Evolutionary conservation across 2,329 filamentous ascomycete species (phyloP).

Genomic region (Cryphonectria japonica): DNA sequence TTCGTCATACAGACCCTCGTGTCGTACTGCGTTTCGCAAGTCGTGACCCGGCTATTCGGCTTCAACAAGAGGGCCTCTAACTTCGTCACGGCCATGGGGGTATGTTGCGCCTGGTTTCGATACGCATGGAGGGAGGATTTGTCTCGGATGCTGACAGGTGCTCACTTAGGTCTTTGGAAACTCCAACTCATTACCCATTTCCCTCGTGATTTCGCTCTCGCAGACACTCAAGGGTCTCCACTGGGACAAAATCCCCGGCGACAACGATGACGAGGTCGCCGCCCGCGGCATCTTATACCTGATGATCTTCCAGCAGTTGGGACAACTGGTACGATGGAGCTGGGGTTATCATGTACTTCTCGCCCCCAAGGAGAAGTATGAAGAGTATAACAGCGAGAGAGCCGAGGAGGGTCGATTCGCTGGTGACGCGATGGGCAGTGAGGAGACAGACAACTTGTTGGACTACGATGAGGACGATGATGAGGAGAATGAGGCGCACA

Average conservation of each 20-base stretch:
- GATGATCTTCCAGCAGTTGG: slow-evolving; percentile 95
- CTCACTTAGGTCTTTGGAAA: slow-evolving; percentile 80
- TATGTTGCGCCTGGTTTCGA: slow-evolving; percentile 29
- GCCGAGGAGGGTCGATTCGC: slow-evolving; percentile 65
- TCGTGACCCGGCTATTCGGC: slow-evolving; percentile 74
- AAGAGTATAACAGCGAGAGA: slow-evolving; percentile 61
- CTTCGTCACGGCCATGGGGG: slow-evolving; percentile 95
- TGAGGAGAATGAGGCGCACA: slow-evolving; percentile 42
- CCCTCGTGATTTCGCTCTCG: slow-evolving; percentile 89
- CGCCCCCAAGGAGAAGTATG: slow-evolving; percentile 78
- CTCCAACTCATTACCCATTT: slow-evolving; percentile 96
- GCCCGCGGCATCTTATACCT: slow-evolving; percentile 94
- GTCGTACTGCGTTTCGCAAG: slow-evolving; percentile 76
- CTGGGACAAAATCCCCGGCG: slow-evolving; percentile 87
- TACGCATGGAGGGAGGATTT: neutral
- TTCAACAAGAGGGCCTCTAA: slow-evolving; percentile 87
- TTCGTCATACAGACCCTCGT: slow-evolving; percentile 86
- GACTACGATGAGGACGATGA: slow-evolving; percentile 50
- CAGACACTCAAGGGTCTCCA: slow-evolving; percentile 90
- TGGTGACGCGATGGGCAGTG: slow-evolving; percentile 45
- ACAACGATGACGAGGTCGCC: slow-evolving; percentile 93
- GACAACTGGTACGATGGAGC: slow-evolving; percentile 93
- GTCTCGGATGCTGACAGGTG: slow-evolving; percentile 23
- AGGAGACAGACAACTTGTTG: slow-evolving; percentile 52
- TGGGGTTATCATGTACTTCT: slow-evolving; percentile 96